phyloP scores from a whole-genome alignment of 2,329 filamentous ascomycete genomes.

The Trichophyton equinum region DNA sequence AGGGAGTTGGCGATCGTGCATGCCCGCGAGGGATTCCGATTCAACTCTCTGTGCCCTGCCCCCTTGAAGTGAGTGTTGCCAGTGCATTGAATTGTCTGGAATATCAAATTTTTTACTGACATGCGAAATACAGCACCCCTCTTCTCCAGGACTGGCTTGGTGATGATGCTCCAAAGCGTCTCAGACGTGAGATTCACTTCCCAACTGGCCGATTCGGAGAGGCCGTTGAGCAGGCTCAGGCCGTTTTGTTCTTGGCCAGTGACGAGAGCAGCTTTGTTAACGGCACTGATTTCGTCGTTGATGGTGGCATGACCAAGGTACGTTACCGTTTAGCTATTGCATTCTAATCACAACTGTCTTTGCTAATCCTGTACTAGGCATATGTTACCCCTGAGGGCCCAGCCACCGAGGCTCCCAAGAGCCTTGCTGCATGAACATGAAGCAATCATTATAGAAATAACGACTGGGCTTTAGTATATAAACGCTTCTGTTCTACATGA shows the following conservation, averaged over 20 bases:
- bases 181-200: slow-evolving; percentile 78
- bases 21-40: slow-evolving; percentile 75
- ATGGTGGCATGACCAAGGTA: slow-evolving; percentile 84
- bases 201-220: slow-evolving; percentile 79
- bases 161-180: slow-evolving; percentile 68
- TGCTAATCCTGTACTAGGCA: slow-evolving; percentile 35
- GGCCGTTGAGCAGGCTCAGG: slow-evolving; percentile 85
- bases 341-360: slow-evolving; percentile 1
- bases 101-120: background rate
- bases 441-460: background rate
- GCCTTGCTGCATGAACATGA: slow-evolving; percentile 24
- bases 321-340: background rate
- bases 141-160: slow-evolving; percentile 89
- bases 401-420: slow-evolving; percentile 41
- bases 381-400: slow-evolving; percentile 57
- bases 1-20: slow-evolving; percentile 86
- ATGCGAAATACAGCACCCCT: slow-evolving; percentile 47
- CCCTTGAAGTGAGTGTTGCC: slow-evolving; percentile 54
- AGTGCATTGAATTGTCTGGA: background rate
- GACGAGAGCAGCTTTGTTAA: slow-evolving; percentile 87
- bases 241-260: slow-evolving; percentile 73
- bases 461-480: background rate
- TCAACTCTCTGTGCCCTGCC: slow-evolving; percentile 82
- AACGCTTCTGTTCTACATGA: too few species aligned
- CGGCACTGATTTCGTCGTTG: slow-evolving; percentile 83